Percentiles rank a stretch among this genome's conserved stretches.
Evolutionary conservation across 1,139 yeast genomes (phyloP).

Genomic region (Yamadazyma diospyri): DNA sequence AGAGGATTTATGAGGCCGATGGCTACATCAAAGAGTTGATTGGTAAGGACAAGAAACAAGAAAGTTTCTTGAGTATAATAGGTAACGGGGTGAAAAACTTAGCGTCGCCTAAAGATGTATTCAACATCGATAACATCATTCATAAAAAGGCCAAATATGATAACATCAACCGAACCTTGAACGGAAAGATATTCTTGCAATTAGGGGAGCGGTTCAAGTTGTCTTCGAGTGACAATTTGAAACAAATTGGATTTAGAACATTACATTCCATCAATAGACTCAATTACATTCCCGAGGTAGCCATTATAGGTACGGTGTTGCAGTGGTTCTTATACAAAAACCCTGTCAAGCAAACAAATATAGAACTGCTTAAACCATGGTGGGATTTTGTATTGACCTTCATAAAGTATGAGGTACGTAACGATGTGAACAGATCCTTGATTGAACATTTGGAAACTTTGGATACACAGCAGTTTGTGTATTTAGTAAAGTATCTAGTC

Average conservation of each 20-base stretch:
- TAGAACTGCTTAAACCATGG: constrained; percentile 28
- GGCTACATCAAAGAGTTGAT: constrained; percentile 58
- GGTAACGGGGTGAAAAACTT: constrained; percentile 34
- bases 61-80: constrained; percentile 35
- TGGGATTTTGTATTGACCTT: constrained; percentile 11
- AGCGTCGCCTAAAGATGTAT: constrained; percentile 10
- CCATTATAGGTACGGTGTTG: constrained; percentile 37
- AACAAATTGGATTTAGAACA: constrained; percentile 40
- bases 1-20: constrained; percentile 65
- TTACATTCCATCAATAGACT: constrained; percentile 40
- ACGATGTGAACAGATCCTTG: constrained; percentile 13
- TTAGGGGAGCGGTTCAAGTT: constrained; percentile 34
- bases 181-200: constrained; percentile 39
- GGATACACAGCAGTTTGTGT: constrained; percentile 17
- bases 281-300: constrained; percentile 35
- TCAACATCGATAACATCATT: constrained; percentile 14
- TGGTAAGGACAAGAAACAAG: constrained; percentile 57
- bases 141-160: constrained; percentile 10
- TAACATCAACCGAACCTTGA: constrained; percentile 17
- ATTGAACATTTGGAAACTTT: constrained; percentile 14
- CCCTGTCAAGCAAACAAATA: constrained; percentile 16
- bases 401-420: constrained; percentile 9
- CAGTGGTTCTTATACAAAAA: constrained; percentile 28
- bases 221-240: constrained; percentile 25
- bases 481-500: constrained; percentile 27